Conservation (phyloP, 2,329 filamentous ascomycete genomes). For the Talaromyces pinophilus region DNA sequence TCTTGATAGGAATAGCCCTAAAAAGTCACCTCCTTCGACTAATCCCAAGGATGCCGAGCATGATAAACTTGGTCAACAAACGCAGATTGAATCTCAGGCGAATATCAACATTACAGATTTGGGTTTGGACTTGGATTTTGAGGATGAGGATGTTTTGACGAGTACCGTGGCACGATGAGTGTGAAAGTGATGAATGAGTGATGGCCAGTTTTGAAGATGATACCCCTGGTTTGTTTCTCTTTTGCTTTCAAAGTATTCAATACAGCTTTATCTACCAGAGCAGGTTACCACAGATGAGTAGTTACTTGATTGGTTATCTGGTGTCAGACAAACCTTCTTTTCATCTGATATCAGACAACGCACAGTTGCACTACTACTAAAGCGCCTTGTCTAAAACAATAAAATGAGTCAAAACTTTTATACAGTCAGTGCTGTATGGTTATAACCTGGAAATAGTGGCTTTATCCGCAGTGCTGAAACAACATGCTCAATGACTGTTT, state of each 20-base stretch:
- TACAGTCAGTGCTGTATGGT: background rate
- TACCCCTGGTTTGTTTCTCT: background rate
- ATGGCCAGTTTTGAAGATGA: conserved; percentile 1
- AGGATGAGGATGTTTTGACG: conserved; percentile 39
- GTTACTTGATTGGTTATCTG: background rate
- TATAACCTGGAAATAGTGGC: background rate
- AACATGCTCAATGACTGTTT: background rate
- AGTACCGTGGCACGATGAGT: conserved; percentile 28
- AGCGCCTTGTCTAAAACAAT: background rate
- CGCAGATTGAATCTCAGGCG: conserved; percentile 8
- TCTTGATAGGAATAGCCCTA: conserved; percentile 32
- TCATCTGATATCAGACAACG: conserved; percentile 1
- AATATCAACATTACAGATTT: conserved; percentile 8
- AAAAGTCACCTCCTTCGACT: conserved; percentile 28
- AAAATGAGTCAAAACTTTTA: background rate
- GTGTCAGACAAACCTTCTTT: background rate
- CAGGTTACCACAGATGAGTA: background rate
- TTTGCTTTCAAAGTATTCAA: background rate
- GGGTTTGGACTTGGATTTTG: conserved; percentile 39
- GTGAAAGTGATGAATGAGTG: background rate
- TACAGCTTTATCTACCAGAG: background rate
- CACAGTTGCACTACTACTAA: background rate
- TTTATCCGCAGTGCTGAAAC: background rate
- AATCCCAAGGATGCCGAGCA: conserved; percentile 24
- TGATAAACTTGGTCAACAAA: background rate